Base-by-base conservation (phyloP, 139 green algal species). In the Penium margaritaceum region DNA sequence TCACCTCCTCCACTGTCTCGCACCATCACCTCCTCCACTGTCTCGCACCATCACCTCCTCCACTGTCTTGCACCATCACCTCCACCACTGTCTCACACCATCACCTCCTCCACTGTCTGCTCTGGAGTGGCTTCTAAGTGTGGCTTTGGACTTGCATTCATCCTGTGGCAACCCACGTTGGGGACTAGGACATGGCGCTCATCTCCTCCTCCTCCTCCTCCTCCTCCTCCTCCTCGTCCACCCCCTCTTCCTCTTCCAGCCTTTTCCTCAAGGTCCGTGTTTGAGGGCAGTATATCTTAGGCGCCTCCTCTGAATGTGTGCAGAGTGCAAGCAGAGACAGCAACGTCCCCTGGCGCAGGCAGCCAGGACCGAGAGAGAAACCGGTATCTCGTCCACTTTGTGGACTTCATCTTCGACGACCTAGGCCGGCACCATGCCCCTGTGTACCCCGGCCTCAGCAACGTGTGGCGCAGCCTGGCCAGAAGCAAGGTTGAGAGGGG, bases 401-500 rank as follows among this genome's bases (percentile, higher is more conserved):
- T 80, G 39, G 73, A 80, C 37, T 80, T 77, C 32, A n/a, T 58
- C 15, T 80, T 77, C 27, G 73, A 80, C 36, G 73, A 80, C 43
- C 43, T 55, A 6, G 65, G 65, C 33, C 32, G 51, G 14, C 46
- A 77, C 27, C 46, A 67, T 15, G 43, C 24, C 7, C 73, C 73
- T 14, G 66, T 80, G 21, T 80, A 80, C 63, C 73, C 73, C 24
- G 73, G 73, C 0, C 66, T 80, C 27, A 78, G 73, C 63, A 77
- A 55, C 29, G 73, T 80, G 27, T 80, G 73, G 73, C 44, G 73
- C 37, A 70, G 36, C 66, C 43, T 80, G 9, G 73, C 73, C 27
- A 27, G 73, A 14, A 77, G 64, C 39, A 80, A 80, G 73, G 73
- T 80, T n/a, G n/a, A n/a, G n/a, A n/a, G n/a, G n/a, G n/a, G n/a